Base-by-base conservation (phyloP, 768 basidiomycete species). In the Boletus subparvulus region DNA sequence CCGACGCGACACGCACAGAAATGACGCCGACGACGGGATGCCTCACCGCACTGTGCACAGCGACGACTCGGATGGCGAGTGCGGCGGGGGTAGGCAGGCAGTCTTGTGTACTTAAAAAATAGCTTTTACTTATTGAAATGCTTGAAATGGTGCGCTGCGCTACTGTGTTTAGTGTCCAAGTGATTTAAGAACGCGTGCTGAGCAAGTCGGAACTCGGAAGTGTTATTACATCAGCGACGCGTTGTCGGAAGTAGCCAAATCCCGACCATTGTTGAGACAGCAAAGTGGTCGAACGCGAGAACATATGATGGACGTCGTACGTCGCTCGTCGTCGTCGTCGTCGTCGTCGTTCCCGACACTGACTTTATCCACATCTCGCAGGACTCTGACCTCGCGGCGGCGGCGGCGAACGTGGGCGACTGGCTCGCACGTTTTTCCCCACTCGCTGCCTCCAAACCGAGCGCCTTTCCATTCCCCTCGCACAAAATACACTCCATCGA, bases 381-480 rank as follows among this genome's bases (percentile, higher is more conserved):
- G 71, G 67, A 71, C 19, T 39, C 47, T 40, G n/a, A 35, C 43
- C 39, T 39, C 1, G 51, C 33, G 28, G 0, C 7, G 8, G 28
- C 33, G 28, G 16, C 39, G 44, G 66, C 67, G 4, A 60, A 55
- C 36, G 63, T 65, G 47, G 61, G 62, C 35, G 52, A 60, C 40
- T 71, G 70, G 70, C 54, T 72, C 36, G 36, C 61, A 17, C 54
- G 63, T 60, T 90, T 92, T 68, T 83, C 88, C 64, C 64, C 80
- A 1, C 30, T 24, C 36, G 28, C 52, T 13, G 26, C 45, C 17
- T 56, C 63, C 33, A 65, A 26, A 7, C 67, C 74, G 16, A 71
- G 73, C 42, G 64, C 70, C 47, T 90, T 90, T 69, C 77, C 89
- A 46, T 91, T 85, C 82, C 76, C 77, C 58, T 72, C 74, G 17